Evolutionary conservation across 495 filamentous ascomycete genomes (phyloP), one percentile per base, ranked within the genome.

Genomic region (Penicillium malachiteum): DNA sequence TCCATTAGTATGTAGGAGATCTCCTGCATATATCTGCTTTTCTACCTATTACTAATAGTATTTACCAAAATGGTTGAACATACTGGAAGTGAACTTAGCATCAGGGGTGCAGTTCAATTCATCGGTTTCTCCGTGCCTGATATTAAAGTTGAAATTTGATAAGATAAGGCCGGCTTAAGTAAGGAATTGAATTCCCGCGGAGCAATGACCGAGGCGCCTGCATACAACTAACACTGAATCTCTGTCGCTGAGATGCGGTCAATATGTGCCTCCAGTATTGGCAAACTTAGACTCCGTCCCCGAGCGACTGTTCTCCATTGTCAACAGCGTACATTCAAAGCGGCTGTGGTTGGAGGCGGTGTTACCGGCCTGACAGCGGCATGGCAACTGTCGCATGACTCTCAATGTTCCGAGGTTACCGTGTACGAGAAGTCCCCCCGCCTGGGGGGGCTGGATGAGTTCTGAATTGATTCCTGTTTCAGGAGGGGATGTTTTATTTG

Each of bases 291-390:
- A 35, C 57, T 53, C 40, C 54, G 54, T 34, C 57, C 64, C 54
- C 59, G 62, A 50, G 42, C 48, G 8, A 55, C 62, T 40, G 34
- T 48, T 18, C 44, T 59, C 44, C 64, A 63, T 35, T 57, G 31
- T 17, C 54, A 59, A 38, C 39, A 54, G 44, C 64, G 63, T 60
- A 52, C 67, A 14, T 75, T 75, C 57, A 67, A 82, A 59, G 81
- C 88, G 57, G 92, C 89, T 37, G 79, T 96, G 14, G 70, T 96
- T 12, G 94, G 95, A 35, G 93, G 85, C 51, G 95, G 95, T 48
- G 89, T 99, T 64, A 94, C 93, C 13, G 95, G 95, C 35, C 82
- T 99, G 48, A 83, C 89, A 30, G 80, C 84, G 34, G 92, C 92
- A 16, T 90, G 86, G 72, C 89, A 86, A 66, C 72, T 96, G 13